phyloP scores from a whole-genome alignment of 495 filamentous ascomycete genomes.

The Talaromyces thailandensis region DNA sequence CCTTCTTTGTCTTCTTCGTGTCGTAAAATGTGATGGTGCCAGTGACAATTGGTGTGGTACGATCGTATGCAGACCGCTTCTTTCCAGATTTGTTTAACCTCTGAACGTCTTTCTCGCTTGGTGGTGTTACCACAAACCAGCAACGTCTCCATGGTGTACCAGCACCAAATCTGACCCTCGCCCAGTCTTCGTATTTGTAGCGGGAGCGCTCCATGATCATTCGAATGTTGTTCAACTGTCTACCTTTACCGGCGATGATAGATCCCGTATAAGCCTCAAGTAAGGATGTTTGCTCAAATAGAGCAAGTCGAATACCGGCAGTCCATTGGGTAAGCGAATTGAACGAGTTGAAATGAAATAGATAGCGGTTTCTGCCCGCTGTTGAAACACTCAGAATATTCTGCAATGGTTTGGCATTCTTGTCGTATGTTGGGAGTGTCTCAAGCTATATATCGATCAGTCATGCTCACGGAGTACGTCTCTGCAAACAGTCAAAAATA shows the following conservation, averaged over 20 bases:
- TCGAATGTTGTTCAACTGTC: slow-evolving; percentile 74
- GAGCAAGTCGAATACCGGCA: slow-evolving; percentile 82
- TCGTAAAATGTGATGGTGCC: slow-evolving; percentile 95
- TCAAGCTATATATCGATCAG: slow-evolving; percentile 56
- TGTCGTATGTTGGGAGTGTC: slow-evolving; percentile 70
- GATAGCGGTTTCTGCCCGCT: slow-evolving; percentile 87
- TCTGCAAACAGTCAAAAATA: background rate
- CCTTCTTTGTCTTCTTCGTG: slow-evolving; percentile 88
- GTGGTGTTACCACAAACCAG: slow-evolving; percentile 90
- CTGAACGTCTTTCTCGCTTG: slow-evolving; percentile 82
- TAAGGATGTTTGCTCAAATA: slow-evolving; percentile 88
- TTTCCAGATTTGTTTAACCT: slow-evolving; percentile 77
- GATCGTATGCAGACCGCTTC: slow-evolving; percentile 78
- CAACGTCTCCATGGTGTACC: slow-evolving; percentile 94
- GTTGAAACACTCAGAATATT: slow-evolving; percentile 95
- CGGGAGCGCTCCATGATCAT: slow-evolving; percentile 71
- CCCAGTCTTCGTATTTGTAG: slow-evolving; percentile 84
- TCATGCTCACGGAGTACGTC: background rate
- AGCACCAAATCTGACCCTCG: slow-evolving; percentile 88
- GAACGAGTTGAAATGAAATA: slow-evolving; percentile 91
- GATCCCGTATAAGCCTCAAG: slow-evolving; percentile 97
- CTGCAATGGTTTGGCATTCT: slow-evolving; percentile 67
- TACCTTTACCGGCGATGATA: slow-evolving; percentile 91
- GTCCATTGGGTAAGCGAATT: slow-evolving; percentile 95
- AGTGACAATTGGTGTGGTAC: slow-evolving; percentile 54